Base-by-base conservation (phyloP, 805 yeast species). In the Soucietia sequanensis region DNA sequence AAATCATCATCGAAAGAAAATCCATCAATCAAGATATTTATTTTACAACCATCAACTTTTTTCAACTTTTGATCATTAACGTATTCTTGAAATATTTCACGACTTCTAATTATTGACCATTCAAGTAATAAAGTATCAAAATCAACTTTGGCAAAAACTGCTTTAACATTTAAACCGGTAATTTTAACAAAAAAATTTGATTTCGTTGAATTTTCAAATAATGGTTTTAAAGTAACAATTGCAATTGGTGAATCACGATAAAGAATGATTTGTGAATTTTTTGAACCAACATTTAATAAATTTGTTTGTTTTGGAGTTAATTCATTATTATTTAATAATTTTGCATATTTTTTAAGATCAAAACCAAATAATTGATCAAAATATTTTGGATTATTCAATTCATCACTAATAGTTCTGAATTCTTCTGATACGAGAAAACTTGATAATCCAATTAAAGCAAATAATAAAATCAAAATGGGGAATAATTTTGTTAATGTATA, bases 221-320 rank as follows among this genome's bases (percentile, higher is more conserved):
- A 46, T n/a, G 71, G 65, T 28, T 66, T 68, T 29, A 73, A 62
- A 0, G 81, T 70, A 20, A 74, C 64, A 23, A 80, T 63, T 0
- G 89, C 88, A 51, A 85, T 79, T 12, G 93, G 90, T 1, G 80
- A 65, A n/a, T 75, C 75, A 50, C 90, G 75, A 60, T 84, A 84
- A 12, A 75, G 53, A 18, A 83, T 68, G 25, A 81, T 50, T 33
- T 72, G 75, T 1, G 87, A 67, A 44, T 80, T 75, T 11, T 68
- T 62, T 4, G 31, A 29, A 14, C 74, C 72, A 14, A 47, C 47
- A 42, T 32, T 50, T 46, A 46, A 63, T 44, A 58, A 68, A 38
- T 39, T 53, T 32, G 34, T 40, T 19, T 52, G 45, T 12, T 41
- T 42, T 21, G 50, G 45, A 31, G 35, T 34, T 33, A 46, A 38